Evolutionary conservation across 768 basidiomycete genomes (phyloP), one percentile per base, ranked within the genome.

Genomic region (Leccinellum albellum): DNA sequence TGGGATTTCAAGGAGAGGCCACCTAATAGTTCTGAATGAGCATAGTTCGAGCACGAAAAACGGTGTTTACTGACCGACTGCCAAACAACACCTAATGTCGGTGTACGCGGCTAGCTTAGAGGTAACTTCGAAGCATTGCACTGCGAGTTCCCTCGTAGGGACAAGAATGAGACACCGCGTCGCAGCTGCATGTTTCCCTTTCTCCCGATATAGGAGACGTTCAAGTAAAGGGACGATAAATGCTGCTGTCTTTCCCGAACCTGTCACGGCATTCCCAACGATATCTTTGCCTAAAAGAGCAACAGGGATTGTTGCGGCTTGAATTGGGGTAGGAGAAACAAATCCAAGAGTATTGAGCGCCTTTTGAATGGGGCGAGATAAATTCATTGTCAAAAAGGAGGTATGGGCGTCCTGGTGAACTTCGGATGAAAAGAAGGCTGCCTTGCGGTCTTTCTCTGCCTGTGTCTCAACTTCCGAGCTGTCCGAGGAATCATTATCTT

Each of bases 201-300:
- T 87, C 61, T 98, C 94, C 54, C 97, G 83, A 68, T 95, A 98
- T 53, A 95, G 73, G 29, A 99, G 78, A 56, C 97, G 88, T 72
- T 99, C 97, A 50, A 95, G 73, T 75, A 95, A 89, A 40, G 97
- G 97, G 57, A 98, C 86, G 66, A 89, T 88, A 75, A 98, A 99
- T 2, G 97, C 97, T 10, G 94, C 96, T 1, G 97, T 99, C 78
- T 99, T 99, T 58, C 97, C 97, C 5, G 94, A 97, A 59, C 97
- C 97, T 17, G 97, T 99, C 17, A 96, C 91, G 20, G 97, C 96
- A 57, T 85, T 88, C 31, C 96, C 97, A 53, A 99, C 94, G 35
- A 99, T 82, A 70, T 99, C 97, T 69, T 97, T 94, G 51, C 97
- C 97, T 23, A 95, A 71, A 20, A 99, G 82, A 23, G 94, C 96